Base-by-base conservation (phyloP, 176 grass and related monocot species). In the Rhynchospora tenuis region DNA sequence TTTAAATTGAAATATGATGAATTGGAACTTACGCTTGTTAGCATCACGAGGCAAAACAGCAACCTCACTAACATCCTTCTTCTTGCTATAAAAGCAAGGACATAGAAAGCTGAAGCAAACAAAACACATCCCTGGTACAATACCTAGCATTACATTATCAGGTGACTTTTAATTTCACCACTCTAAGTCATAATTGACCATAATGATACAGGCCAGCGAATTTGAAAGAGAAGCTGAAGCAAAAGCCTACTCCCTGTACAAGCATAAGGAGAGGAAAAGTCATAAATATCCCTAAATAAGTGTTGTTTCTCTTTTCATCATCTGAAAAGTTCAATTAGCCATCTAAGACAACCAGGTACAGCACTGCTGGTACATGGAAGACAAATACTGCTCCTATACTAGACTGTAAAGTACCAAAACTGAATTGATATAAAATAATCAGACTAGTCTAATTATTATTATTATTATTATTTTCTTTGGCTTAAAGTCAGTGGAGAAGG, bases 11-110 rank as follows among this genome's bases (percentile, higher is more conserved):
- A 44, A 70, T 45, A 43, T 45, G 38, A 71, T 46, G 29, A 64
- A 66, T 68, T 45, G 48, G 9, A 68, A 68, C 80, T 68, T 82
- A 82, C 80, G 29, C 15, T 67, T 82, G 80, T 82, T 82, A 14
- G 27, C 47, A 27, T 82, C 80, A 54, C 62, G 59, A 19, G 57
- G 46, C 24, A 82, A 59, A 68, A 82, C 80, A 20, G 80, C 55
- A 33, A 65, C 43, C 63, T 82, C 80, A 54, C 80, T 82, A 28
- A 65, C 47, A 82, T 82, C 80, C 59, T 81, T 81, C 61, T 50
- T 82, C 80, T 82, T 82, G 80, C 80, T 28, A 28, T 82, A 82
- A 82, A 64, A 82, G 61, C 80, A 82, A 82, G 80, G 80, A 9
- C 80, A 82, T 26, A 82, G 23, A 50, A 47, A 82, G 20, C 80